phyloP scores from a whole-genome alignment of 148 eudicot genomes.

The Persicaria tinctoria region DNA sequence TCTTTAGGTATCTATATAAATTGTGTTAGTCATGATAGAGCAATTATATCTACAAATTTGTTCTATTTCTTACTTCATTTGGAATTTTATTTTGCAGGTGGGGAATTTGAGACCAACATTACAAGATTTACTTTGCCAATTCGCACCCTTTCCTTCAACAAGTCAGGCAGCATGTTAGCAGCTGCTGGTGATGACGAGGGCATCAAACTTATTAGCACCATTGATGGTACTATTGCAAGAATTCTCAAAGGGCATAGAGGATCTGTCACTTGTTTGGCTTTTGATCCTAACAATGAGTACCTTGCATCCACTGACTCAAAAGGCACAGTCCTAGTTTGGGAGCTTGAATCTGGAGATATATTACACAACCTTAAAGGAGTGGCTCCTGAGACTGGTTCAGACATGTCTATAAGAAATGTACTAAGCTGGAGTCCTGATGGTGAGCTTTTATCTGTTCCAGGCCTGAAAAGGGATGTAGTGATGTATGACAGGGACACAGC shows the following conservation, averaged over 20 bases:
- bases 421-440: slow-evolving; percentile 98
- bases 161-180: slow-evolving; percentile 90
- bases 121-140: slow-evolving; percentile 95
- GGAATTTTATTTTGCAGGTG: slow-evolving; percentile 38
- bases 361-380: slow-evolving; percentile 61
- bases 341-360: slow-evolving; percentile 64
- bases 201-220: slow-evolving; percentile 86
- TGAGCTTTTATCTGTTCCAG: slow-evolving; percentile 69
- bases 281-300: slow-evolving; percentile 91
- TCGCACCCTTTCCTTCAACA: slow-evolving; percentile 77
- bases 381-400: slow-evolving; percentile 65
- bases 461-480: slow-evolving; percentile 85
- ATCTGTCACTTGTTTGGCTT: slow-evolving; percentile 72
- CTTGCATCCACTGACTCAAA: slow-evolving; percentile 79
- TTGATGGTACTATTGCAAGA: slow-evolving; percentile 95
- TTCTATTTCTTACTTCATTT: neutral
- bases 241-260: slow-evolving; percentile 91
- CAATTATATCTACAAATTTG: neutral
- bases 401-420: slow-evolving; percentile 43
- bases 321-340: slow-evolving; percentile 86
- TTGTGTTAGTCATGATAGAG: neutral
- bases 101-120: slow-evolving; percentile 90
- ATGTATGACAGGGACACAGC: slow-evolving; percentile 99
- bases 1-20: neutral
- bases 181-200: slow-evolving; percentile 99